Conservation (phyloP, 306 rosid genomes). For the Parietaria judaica region DNA sequence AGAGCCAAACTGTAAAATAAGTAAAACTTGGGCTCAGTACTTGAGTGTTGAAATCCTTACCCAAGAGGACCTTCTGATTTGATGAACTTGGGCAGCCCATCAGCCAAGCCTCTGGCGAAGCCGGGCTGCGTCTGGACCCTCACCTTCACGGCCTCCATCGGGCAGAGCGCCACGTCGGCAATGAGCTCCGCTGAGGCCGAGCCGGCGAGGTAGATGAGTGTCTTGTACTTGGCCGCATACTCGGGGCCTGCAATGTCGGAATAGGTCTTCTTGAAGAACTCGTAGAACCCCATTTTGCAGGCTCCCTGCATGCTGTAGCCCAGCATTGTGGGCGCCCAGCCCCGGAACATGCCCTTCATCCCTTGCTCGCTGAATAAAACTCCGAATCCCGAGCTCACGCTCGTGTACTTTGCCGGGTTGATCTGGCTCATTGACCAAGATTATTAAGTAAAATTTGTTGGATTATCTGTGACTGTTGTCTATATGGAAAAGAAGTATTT, state of each 20-base stretch:
- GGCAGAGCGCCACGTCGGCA: slow-evolving; percentile 77
- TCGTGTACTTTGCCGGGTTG: slow-evolving; percentile 65
- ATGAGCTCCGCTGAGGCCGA: slow-evolving; percentile 79
- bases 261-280: slow-evolving; percentile 81
- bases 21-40: too few species aligned
- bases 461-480: too few species aligned
- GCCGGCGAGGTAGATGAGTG: slow-evolving; percentile 66
- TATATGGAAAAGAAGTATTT: too few species aligned
- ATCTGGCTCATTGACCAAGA: slow-evolving; percentile 28
- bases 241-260: slow-evolving; percentile 72
- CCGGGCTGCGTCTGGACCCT: slow-evolving; percentile 92
- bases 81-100: slow-evolving; percentile 63
- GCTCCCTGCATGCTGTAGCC: slow-evolving; percentile 92
- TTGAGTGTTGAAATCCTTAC: slow-evolving; percentile 17
- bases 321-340: slow-evolving; percentile 77
- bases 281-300: slow-evolving; percentile 67
- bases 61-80: slow-evolving; percentile 58
- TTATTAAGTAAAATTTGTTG: too few species aligned
- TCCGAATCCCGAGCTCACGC: slow-evolving; percentile 60
- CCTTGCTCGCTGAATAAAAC: slow-evolving; percentile 68
- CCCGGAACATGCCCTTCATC: slow-evolving; percentile 51
- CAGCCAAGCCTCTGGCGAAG: slow-evolving; percentile 66
- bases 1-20: too few species aligned
- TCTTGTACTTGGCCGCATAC: slow-evolving; percentile 66
- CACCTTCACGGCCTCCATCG: slow-evolving; percentile 86